Conservation (phyloP, 2,329 filamentous ascomycete species). For the Fusarium setosum region DNA sequence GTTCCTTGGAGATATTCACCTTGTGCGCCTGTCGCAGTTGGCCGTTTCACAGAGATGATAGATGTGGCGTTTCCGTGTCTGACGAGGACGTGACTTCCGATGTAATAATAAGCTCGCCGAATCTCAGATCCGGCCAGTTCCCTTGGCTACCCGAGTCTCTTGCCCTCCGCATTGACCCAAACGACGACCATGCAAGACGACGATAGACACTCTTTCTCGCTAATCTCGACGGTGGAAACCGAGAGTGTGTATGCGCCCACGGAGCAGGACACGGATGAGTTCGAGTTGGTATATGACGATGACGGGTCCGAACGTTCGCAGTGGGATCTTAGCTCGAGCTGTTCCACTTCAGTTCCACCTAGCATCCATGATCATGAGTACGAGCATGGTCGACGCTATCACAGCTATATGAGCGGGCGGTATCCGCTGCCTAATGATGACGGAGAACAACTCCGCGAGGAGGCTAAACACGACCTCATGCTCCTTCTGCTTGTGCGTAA, state of each 20-base stretch:
- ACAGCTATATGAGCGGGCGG: conserved; percentile 55
- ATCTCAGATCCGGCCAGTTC: conserved; percentile 8
- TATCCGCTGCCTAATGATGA: conserved; percentile 61
- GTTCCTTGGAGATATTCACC: conserved; percentile 6
- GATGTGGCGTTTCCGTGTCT: conserved; percentile 22
- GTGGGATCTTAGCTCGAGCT: conserved; percentile 43
- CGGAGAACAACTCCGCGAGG: conserved; percentile 57
- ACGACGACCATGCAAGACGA: conserved; percentile 38
- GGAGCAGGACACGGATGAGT: conserved; percentile 45
- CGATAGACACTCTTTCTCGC: conserved; percentile 44
- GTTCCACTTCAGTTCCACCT: conserved; percentile 48
- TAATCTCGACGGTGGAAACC: conserved; percentile 43
- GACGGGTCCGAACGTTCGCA: conserved; percentile 32
- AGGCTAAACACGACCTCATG: conserved; percentile 58
- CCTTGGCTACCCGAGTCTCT: not conserved
- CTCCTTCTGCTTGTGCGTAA: conserved; percentile 53
- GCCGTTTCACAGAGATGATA: conserved; percentile 32
- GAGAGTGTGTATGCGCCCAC: conserved; percentile 39
- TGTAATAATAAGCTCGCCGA: conserved; percentile 31
- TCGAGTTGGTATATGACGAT: conserved; percentile 43
- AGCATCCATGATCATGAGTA: conserved; percentile 49
- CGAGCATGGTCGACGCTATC: conserved; percentile 53
- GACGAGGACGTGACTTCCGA: conserved; percentile 9
- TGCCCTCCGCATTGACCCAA: not conserved
- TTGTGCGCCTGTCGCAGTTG: conserved; percentile 19